Evolutionary conservation across 352 stramenopile species (phyloP), one percentile per base, ranked within the genome.

Genomic region (Pythium sp.): DNA sequence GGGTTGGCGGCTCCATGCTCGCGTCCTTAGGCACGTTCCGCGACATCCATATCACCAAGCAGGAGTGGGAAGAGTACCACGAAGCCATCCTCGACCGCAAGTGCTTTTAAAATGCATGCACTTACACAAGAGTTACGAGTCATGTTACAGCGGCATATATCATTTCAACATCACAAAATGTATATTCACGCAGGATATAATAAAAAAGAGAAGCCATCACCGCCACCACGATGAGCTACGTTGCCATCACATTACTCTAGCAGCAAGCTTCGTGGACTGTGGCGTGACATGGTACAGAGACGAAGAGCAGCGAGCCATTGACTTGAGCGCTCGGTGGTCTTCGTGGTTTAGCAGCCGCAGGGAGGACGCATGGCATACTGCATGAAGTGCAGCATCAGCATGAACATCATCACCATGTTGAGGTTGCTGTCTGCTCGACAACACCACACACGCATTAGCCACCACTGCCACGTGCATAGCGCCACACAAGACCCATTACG

Each of bases 31-130:
- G 89, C 20, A 97, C 92, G 24, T 97, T 97, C 67, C 86, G 81
- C 6, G 82, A 96, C 47, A 90, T 96, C 57, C 82, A 93, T 68
- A 93, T 97, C 74, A 93, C 83, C 15, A 91, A 92, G 30, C 85
- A 94, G 59, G 90, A 97, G 67, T 97, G 87, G 89, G 89, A 97
- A 76, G 90, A 97, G 69, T 91, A 95, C 69, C 86, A 95, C 63
- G 85, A 93, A 61, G 75, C 80, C 38, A 95, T 97, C 53, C 69
- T 96, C 58, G 81, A 93, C 67, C 80, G 83, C 18, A 97, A 97
- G 64, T 93, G 85, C 68, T 94, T 94, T 71, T 95, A 64, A 72
- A 26, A n/a, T 43, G 55, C 5, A 34, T 7, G 47, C 24, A 2
- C 28, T 57, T 24, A 20, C 12, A 58, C 22, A 46, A 47, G 15